phyloP scores from a whole-genome alignment of 306 rosid species.

The Cucurbita argyrosperma region DNA sequence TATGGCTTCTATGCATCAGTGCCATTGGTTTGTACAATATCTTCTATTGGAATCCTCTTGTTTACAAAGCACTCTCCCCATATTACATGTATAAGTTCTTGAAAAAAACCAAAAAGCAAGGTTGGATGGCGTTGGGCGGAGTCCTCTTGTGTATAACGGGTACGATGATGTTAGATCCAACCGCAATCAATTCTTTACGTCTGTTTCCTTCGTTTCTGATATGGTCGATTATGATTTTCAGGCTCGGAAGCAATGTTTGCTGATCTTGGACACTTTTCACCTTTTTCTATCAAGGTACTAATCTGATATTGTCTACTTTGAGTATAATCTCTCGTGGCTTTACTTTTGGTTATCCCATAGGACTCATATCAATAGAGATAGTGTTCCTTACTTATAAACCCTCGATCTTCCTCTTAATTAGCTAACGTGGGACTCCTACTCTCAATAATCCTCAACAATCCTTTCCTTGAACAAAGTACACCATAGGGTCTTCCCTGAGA shows the following conservation, averaged over 20 bases:
- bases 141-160: slow-evolving; percentile 85
- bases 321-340: too few species aligned
- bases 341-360: too few species aligned
- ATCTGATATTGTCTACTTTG: not conserved
- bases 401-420: too few species aligned
- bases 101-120: slow-evolving; percentile 60
- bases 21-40: slow-evolving; percentile 76
- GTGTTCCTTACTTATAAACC: too few species aligned
- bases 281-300: slow-evolving; percentile 38
- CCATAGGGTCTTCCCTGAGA: too few species aligned
- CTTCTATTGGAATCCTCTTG: slow-evolving; percentile 78
- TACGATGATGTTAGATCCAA: slow-evolving; percentile 6
- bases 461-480: too few species aligned
- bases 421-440: too few species aligned
- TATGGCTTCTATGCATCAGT: slow-evolving; percentile 90
- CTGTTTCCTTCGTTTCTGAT: slow-evolving; percentile 8
- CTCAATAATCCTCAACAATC: too few species aligned
- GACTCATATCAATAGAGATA: too few species aligned
- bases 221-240: slow-evolving; percentile 7
- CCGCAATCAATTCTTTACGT: not conserved
- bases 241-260: slow-evolving; percentile 99
- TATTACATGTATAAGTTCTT: slow-evolving; percentile 85
- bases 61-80: slow-evolving; percentile 87
- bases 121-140: slow-evolving; percentile 98
- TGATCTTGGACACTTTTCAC: slow-evolving; percentile 90